Evolutionary conservation across 1,139 yeast species (phyloP), one percentile per base, ranked within the genome.

Genomic region (Tardiomyces digboiensis): DNA sequence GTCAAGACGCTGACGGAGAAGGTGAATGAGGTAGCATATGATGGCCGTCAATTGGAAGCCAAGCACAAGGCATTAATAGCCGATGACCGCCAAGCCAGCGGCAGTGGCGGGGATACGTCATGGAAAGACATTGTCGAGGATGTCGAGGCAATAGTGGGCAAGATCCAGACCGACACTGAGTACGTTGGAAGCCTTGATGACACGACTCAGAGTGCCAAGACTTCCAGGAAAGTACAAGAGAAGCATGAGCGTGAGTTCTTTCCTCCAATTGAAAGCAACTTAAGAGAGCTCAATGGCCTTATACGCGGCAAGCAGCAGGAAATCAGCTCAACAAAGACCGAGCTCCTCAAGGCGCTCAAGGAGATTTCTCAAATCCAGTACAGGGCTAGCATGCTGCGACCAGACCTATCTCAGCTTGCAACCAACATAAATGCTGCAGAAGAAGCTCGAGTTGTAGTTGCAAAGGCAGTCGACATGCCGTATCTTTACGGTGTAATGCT

Each of bases 401-500:
- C 59, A 4, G 54, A 53, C 26, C 47, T 66, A 7, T 51, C 51
- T 10, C 60, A 62, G 2, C 51, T 68, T 36, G 60, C 59, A 37
- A 53, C 53, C 7, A 56, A 57, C 22, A 52, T 74, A 33, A 62
- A 63, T 50, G 42, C 60, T 55, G 56, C 73, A 58, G 71, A 79
- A 64, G 57, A 65, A 42, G 44, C 65, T 60, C 72, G 75, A 60
- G 55, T 65, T 29, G 45, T 58, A 44, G 65, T 75, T 12, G 74
- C 75, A 16, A 66, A 66, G 36, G 80, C 86, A 1, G 72, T 80
- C 16, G 96, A 87, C 58, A 60, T 88, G 42, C 97, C 97, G 0
- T 65, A 86, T 37, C 64, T 87, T 1, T 86, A 85, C 59, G 97
- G 97, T 1, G 74, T 84, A 22, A 72, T 80, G 58, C 58, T 86